phyloP scores from a whole-genome alignment of 768 basidiomycete species.

The Tricholoma matsutake region DNA sequence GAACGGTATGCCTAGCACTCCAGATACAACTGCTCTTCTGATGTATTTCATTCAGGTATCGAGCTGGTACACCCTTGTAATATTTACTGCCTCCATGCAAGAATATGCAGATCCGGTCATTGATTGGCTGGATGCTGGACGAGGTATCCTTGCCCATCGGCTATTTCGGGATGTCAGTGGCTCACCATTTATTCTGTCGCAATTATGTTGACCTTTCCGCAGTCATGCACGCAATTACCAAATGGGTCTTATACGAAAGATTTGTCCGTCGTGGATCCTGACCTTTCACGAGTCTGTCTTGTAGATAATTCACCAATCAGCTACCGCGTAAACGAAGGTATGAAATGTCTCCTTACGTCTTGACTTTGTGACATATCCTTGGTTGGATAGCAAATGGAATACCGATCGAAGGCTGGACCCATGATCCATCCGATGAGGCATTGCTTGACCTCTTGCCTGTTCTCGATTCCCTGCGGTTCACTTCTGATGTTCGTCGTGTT shows the following conservation, averaged over 20 bases:
- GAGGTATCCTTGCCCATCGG: constrained; percentile 84
- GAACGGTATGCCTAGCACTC: constrained; percentile 57
- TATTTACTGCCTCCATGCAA: constrained; percentile 98
- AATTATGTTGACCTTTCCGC: constrained; percentile 10
- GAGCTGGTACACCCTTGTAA: constrained; percentile 96
- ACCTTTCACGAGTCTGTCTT: constrained; percentile 90
- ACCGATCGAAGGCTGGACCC: constrained; percentile 99
- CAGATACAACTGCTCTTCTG: background rate
- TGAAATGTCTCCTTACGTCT: constrained; percentile 15
- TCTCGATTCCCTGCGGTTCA: constrained; percentile 93
- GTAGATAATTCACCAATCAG: constrained; percentile 95
- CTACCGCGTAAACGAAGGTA: constrained; percentile 93
- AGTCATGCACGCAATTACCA: constrained; percentile 91
- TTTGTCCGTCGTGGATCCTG: constrained; percentile 79
- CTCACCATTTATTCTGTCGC: constrained; percentile 3
- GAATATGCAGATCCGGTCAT: constrained; percentile 99
- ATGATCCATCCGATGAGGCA: constrained; percentile 95
- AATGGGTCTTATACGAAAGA: constrained; percentile 97
- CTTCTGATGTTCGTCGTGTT: constrained; percentile 89
- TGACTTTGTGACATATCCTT: constrained; percentile 3
- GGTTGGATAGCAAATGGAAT: constrained; percentile 83
- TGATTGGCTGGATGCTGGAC: constrained; percentile 96
- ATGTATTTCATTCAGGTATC: constrained; percentile 65
- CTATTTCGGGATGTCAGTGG: constrained; percentile 90
- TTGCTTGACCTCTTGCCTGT: constrained; percentile 93